Conservation (phyloP, 1,284 basidiomycete genomes). For the Trametes pubescens region DNA sequence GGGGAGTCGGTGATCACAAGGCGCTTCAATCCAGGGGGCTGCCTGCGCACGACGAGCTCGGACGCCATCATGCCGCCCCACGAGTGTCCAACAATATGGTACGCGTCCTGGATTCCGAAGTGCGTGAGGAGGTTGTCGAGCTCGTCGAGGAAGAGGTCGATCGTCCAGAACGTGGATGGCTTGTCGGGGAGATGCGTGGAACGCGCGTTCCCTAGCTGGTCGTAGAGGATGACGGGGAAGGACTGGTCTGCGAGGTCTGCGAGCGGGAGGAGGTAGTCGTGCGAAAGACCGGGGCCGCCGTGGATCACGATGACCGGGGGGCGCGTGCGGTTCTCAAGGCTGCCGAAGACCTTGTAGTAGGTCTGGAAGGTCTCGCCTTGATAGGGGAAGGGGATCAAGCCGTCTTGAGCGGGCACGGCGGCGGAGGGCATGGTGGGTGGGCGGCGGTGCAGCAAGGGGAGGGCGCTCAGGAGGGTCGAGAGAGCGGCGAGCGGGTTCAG, state of each 20-base stretch:
- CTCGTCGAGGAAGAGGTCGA: constrained; percentile 44
- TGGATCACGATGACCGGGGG: constrained; percentile 34
- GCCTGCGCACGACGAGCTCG: constrained; percentile 33
- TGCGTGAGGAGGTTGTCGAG: constrained; percentile 41
- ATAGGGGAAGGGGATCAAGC: constrained; percentile 33
- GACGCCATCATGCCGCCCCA: constrained; percentile 45
- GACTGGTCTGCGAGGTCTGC: constrained; percentile 33
- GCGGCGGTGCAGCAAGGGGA: not conserved
- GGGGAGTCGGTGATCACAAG: constrained; percentile 39
- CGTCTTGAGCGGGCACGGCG: constrained; percentile 3
- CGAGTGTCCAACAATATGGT: constrained; percentile 43
- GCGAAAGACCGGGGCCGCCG: constrained; percentile 39
- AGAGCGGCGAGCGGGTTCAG: too few relatives aligned
- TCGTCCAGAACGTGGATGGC: constrained; percentile 40
- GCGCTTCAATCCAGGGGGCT: constrained; percentile 37
- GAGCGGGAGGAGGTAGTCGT: constrained; percentile 38
- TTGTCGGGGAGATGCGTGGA: constrained; percentile 45
- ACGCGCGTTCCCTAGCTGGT: constrained; percentile 43
- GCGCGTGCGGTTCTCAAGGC: constrained; percentile 25
- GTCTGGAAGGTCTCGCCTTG: constrained; percentile 36
- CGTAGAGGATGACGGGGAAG: constrained; percentile 46
- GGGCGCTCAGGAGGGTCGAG: too few relatives aligned
- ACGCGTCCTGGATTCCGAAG: constrained; percentile 38
- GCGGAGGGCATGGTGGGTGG: not conserved
- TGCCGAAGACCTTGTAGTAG: constrained; percentile 31